Evolutionary conservation across 129 eudicot species (phyloP), one percentile per base, ranked within the genome.

Genomic region (Flaveria ramosissima): DNA sequence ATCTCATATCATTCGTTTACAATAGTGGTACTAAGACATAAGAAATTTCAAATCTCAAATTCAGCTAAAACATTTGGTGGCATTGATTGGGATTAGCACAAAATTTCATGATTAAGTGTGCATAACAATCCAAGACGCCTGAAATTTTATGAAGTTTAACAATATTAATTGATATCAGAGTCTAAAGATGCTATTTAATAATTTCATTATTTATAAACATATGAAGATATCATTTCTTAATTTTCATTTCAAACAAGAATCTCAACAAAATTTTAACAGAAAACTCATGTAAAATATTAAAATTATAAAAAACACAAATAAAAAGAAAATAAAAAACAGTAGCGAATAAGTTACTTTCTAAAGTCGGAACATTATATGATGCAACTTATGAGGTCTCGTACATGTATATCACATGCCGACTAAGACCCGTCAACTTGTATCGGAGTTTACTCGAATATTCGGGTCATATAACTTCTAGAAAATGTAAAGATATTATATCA

Each of bases 371-470:
- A 59, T 59, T 5, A 21, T 24, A 26, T 24, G 19, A 9, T 52
- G 59, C 59, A 52, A 15, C 2, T 10, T 30, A 59, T 59, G 64
- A 59, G 64, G 32, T 23, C 65, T 59, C 65, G 39, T 9, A 59
- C 67, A 24, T 26, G 39, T 8, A n/a, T 24, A 61, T 61, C 41
- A 14, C 19, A 61, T 26, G n/a, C 27, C 42, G 67, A 61, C 41
- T 61, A 61, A 26, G 67, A 61, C 67, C 36, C 67, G 67, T 61
- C 42, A 61, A 61, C 42, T 26, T 61, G 67, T 61, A 42, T 61
- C 66, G 67, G 4, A 61, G 17, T 61, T 61, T 61, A 61, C 67
- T 24, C 39, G 9, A 61, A 61, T 61, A 61, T 61, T 61, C 42
- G 67, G n/a, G 5, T 39, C 39, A 12, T 26, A 27, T 24, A 61